Conservation (phyloP, 202 grass and related monocot species). For the Panicum hallii region DNA sequence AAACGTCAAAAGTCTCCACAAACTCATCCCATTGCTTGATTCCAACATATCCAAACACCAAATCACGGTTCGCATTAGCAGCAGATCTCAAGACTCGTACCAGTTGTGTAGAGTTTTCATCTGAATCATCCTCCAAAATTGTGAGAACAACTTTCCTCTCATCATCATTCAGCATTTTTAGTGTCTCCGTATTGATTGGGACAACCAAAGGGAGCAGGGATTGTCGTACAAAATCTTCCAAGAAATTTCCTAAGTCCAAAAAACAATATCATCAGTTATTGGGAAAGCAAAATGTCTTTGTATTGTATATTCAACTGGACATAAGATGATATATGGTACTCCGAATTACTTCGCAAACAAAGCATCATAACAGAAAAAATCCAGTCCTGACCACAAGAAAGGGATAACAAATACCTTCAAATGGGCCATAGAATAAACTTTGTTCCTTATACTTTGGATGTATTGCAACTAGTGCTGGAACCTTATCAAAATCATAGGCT, state of each 20-base stretch:
- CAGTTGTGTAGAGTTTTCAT: conserved; percentile 74
- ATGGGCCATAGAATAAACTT: conserved; percentile 93
- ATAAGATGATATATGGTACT: neutral
- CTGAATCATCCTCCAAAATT: conserved; percentile 83
- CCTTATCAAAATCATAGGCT: conserved; percentile 88
- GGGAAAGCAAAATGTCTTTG: conserved; percentile 21
- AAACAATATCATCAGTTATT: conserved; percentile 7
- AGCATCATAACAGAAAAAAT: neutral
- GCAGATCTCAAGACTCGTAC: conserved; percentile 87
- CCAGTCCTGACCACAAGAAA: conserved; percentile 31
- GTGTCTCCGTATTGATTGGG: conserved; percentile 87
- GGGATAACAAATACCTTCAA: conserved; percentile 77
- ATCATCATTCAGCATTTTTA: conserved; percentile 88
- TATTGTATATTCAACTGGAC: neutral
- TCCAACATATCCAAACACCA: conserved; percentile 92
- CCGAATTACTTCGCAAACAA: conserved; percentile 20
- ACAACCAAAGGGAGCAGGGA: conserved; percentile 87
- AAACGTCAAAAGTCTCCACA: conserved; percentile 87
- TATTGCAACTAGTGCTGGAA: conserved; percentile 69
- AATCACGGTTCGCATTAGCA: conserved; percentile 90
- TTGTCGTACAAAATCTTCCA: conserved; percentile 94
- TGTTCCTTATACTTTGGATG: conserved; percentile 87
- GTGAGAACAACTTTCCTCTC: conserved; percentile 88
- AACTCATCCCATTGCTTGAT: conserved; percentile 93
- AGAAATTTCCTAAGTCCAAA: conserved; percentile 70